Evolutionary conservation across 2,329 filamentous ascomycete species (phyloP).

Genomic region (Colletotrichum karsti): DNA sequence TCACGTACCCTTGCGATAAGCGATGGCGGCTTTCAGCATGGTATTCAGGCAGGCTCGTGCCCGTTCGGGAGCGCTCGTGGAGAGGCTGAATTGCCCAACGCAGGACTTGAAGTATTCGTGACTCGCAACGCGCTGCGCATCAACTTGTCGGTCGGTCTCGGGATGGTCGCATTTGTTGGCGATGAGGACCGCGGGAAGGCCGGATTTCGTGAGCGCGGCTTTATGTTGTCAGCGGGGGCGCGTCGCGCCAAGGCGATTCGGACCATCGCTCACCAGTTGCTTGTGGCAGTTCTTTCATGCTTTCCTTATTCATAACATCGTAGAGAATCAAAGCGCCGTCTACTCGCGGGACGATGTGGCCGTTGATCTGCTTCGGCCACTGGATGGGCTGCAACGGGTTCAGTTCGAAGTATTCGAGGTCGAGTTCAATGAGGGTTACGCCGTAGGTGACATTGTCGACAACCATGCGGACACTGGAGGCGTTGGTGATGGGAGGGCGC

Average conservation of each 20-base stretch:
- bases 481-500: constrained; percentile 60
- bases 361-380: constrained; percentile 75
- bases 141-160: constrained; percentile 74
- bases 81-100: constrained; percentile 78
- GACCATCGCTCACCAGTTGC: constrained; percentile 74
- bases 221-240: constrained; percentile 34
- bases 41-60: constrained; percentile 80
- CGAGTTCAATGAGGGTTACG: constrained; percentile 72
- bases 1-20: constrained; percentile 72
- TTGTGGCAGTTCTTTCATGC: constrained; percentile 77
- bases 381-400: constrained; percentile 66
- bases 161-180: constrained; percentile 90
- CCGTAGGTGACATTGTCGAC: constrained; percentile 66
- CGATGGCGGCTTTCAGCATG: constrained; percentile 77
- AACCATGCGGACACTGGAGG: constrained; percentile 64
- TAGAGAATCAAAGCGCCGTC: constrained; percentile 89
- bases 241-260: background rate
- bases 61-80: constrained; percentile 73
- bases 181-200: constrained; percentile 81
- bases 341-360: constrained; percentile 76
- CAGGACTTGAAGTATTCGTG: constrained; percentile 74
- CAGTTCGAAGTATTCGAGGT: constrained; percentile 71
- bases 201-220: constrained; percentile 79
- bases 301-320: constrained; percentile 83
- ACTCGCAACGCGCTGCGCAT: constrained; percentile 69